A percentile compares a stretch with the other conserved stretches of the same genome.
Evolutionary conservation across 2,329 filamentous ascomycete species (phyloP).

Genomic region (Penicillium sp.): DNA sequence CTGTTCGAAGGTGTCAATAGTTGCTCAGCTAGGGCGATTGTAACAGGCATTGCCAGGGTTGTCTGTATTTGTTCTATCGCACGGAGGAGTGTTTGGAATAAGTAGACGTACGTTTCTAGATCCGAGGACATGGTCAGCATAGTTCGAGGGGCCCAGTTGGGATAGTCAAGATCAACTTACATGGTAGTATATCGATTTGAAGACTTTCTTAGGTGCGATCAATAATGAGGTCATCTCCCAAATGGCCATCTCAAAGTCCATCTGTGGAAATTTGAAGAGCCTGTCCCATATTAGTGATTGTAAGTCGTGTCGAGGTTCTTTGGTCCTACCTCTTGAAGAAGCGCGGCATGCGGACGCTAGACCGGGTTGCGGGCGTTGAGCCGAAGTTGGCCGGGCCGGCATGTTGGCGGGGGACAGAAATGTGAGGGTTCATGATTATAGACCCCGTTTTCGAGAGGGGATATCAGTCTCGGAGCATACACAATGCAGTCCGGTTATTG

Average conservation of each 20-base stretch:
- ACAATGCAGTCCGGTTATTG: conserved; percentile 2
- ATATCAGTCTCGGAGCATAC: not conserved
- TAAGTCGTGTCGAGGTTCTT: not conserved
- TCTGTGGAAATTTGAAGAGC: conserved; percentile 69
- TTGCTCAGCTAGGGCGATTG: not conserved
- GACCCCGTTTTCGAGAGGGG: not conserved
- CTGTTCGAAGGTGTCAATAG: conserved; percentile 34
- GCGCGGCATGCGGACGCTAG: conserved; percentile 59
- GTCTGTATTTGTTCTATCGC: not conserved
- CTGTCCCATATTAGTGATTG: conserved; percentile 31
- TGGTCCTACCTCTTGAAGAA: conserved; percentile 60
- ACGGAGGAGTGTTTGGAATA: no score
- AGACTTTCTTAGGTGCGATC: conserved; percentile 68
- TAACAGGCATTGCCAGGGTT: not conserved
- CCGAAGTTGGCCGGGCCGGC: conserved; percentile 54
- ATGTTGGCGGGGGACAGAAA: conserved; percentile 59
- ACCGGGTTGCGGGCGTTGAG: conserved; percentile 50
- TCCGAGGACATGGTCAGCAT: conserved; percentile 11
- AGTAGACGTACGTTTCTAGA: conserved; percentile 41
- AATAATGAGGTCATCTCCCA: conserved; percentile 70
- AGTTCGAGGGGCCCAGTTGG: not conserved
- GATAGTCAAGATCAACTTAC: conserved; percentile 43
- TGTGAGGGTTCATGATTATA: conserved; percentile 57
- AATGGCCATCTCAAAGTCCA: conserved; percentile 72
- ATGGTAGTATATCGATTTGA: conserved; percentile 69